Evolutionary conservation across 2,329 filamentous ascomycete species (phyloP).

Genomic region (Fusarium kyushuense): DNA sequence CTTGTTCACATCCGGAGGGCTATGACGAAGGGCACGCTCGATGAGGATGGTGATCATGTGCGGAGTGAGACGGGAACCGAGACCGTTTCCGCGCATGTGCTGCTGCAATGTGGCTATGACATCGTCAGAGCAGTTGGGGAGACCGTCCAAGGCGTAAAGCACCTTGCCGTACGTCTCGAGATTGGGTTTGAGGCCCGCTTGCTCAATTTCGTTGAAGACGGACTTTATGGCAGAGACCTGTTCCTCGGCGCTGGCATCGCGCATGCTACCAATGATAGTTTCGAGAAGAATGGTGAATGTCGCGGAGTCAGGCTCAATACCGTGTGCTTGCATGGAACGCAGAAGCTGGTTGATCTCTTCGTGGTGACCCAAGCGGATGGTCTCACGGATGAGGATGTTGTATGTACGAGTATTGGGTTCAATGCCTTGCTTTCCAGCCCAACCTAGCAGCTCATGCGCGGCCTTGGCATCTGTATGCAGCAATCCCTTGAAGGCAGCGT

Average conservation of each 20-base stretch:
- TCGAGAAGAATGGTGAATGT: conserved; percentile 82
- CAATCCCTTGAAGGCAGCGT: conserved; percentile 75
- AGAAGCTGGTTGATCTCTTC: conserved; percentile 66
- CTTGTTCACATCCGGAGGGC: conserved; percentile 69
- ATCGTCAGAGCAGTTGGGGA: conserved; percentile 55
- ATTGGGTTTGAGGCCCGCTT: conserved; percentile 69
- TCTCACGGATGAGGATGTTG: conserved; percentile 75
- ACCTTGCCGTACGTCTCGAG: conserved; percentile 75
- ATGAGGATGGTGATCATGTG: conserved; percentile 82
- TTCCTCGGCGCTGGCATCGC: conserved; percentile 57
- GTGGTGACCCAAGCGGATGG: conserved; percentile 63
- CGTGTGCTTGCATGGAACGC: conserved; percentile 67
- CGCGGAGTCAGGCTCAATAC: conserved; percentile 70
- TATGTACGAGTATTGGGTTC: conserved; percentile 70
- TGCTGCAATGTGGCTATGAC: conserved; percentile 71
- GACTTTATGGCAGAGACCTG: conserved; percentile 65
- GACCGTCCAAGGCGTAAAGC: conserved; percentile 64
- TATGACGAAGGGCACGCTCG: conserved; percentile 71
- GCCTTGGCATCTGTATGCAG: conserved; percentile 62
- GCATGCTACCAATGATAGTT: conserved; percentile 61
- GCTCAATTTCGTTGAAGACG: conserved; percentile 69
- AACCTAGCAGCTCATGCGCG: conserved; percentile 68
- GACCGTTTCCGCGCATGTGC: conserved; percentile 68
- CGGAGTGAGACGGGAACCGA: conserved; percentile 67
- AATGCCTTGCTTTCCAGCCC: conserved; percentile 68